These are phyloP conservation scores for Sarocladium oryzae DNA, from an alignment of 2,329 filamentous ascomycete genomes.

Conservation along the genomic window DNA sequence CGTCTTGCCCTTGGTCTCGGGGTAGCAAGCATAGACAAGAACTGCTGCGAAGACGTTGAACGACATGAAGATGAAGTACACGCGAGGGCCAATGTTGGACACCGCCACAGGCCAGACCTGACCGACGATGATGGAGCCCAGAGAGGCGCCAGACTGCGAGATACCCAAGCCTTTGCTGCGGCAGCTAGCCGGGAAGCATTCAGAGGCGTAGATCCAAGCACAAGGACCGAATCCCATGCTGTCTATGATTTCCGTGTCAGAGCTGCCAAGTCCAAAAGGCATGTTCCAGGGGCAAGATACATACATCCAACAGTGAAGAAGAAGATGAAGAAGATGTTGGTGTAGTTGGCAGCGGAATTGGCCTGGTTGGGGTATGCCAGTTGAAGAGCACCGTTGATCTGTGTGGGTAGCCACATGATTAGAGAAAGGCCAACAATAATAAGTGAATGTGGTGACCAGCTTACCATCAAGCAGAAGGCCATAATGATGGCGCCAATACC, in stretches of 20 bases:
- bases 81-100: conserved; percentile 14
- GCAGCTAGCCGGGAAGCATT: conserved; percentile 16
- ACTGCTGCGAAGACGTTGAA: conserved; percentile 16
- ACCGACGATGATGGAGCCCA: conserved; percentile 16
- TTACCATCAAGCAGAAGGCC: conserved; percentile 22
- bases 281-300: not conserved
- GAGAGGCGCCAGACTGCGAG: conserved; percentile 14
- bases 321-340: conserved; percentile 18
- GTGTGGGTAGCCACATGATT: no score
- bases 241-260: conserved; percentile 12
- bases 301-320: conserved; percentile 17
- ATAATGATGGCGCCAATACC: conserved; percentile 25
- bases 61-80: conserved; percentile 19
- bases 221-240: conserved; percentile 17
- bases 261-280: no score
- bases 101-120: conserved; percentile 18
- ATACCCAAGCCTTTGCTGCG: conserved; percentile 16
- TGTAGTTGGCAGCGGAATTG: conserved; percentile 14
- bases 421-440: no score
- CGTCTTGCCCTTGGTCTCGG: conserved; percentile 62
- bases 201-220: conserved; percentile 17
- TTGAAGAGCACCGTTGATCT: conserved; percentile 20
- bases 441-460: no score
- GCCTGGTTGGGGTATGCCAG: conserved; percentile 15
- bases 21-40: conserved; percentile 25